Conservation (phyloP, 139 green algal species). For the Nannochloris sp. region DNA sequence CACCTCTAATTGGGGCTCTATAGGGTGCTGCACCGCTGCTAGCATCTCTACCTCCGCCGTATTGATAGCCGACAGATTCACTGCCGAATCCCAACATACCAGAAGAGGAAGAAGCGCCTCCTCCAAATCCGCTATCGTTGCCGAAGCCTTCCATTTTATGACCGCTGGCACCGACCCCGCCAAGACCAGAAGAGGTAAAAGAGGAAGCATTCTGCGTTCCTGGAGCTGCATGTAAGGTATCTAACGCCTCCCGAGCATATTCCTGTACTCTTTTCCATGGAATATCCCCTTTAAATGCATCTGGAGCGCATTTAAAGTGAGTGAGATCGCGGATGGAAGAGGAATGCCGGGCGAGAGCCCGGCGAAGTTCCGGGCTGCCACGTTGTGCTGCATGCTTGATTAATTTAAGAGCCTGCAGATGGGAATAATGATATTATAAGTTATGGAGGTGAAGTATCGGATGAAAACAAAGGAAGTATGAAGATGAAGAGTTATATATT, state of each 20-base stretch:
- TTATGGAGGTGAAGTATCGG: neutral
- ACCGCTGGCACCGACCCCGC: neutral
- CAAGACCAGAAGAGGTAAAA: neutral
- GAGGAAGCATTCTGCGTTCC: neutral
- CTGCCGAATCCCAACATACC: slow-evolving; percentile 15
- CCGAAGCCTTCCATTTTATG: slow-evolving; percentile 50
- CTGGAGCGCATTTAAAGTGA: slow-evolving; percentile 19
- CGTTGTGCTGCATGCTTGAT: slow-evolving; percentile 59
- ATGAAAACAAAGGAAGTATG: neutral
- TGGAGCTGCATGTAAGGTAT: slow-evolving; percentile 9
- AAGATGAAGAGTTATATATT: neutral
- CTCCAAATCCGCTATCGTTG: slow-evolving; percentile 23
- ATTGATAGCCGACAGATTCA: neutral
- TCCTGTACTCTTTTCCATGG: slow-evolving; percentile 33
- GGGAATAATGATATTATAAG: no score
- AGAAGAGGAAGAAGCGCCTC: neutral
- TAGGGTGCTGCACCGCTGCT: neutral
- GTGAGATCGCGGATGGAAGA: slow-evolving; percentile 32
- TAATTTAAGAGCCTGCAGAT: slow-evolving; percentile 59
- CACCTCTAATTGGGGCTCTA: neutral
- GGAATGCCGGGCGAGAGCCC: slow-evolving; percentile 44
- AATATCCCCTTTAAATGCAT: slow-evolving; percentile 30
- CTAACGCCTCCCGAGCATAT: slow-evolving; percentile 14
- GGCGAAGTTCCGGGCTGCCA: slow-evolving; percentile 52
- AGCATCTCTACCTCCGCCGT: neutral